Percentiles rank a stretch among this genome's conserved stretches.
These are phyloP conservation scores for Debaryomyces robertsiae DNA, from an alignment of 1,139 yeast genomes.

Conservation along the genomic window DNA sequence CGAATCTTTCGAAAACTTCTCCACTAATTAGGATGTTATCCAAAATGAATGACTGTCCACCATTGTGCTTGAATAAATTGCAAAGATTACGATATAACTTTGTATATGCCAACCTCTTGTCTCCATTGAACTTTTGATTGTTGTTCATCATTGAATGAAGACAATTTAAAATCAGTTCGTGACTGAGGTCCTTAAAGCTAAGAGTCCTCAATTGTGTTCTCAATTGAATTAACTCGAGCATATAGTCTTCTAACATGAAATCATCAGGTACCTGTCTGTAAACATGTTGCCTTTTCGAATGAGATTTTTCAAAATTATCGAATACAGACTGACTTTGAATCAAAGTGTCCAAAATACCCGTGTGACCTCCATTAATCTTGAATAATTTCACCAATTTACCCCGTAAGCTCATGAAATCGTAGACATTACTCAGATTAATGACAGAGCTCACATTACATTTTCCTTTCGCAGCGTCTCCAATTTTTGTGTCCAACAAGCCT, in stretches of 20 bases:
- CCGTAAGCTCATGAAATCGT: slow-evolving; percentile 24
- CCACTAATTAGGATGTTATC: slow-evolving; percentile 38
- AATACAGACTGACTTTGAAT: slow-evolving; percentile 29
- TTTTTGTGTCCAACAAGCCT: slow-evolving; percentile 21
- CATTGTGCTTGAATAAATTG: slow-evolving; percentile 37
- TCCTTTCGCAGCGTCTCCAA: slow-evolving; percentile 10
- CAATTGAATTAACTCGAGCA: slow-evolving; percentile 33
- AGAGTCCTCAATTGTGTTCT: slow-evolving; percentile 23
- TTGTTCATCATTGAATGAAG: slow-evolving; percentile 17
- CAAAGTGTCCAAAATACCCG: slow-evolving; percentile 37
- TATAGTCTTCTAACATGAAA: slow-evolving; percentile 37
- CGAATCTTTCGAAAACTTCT: slow-evolving; percentile 32
- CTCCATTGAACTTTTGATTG: slow-evolving; percentile 15
- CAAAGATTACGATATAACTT: slow-evolving; percentile 36
- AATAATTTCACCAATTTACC: slow-evolving; percentile 27
- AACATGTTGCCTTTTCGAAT: background rate
- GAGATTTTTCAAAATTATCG: slow-evolving; percentile 24
- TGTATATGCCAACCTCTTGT: slow-evolving; percentile 25
- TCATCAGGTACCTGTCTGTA: slow-evolving; percentile 44
- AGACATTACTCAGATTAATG: slow-evolving; percentile 22
- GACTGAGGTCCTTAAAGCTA: slow-evolving; percentile 19
- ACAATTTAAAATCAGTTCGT: slow-evolving; percentile 17
- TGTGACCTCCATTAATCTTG: slow-evolving; percentile 31
- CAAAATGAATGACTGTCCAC: slow-evolving; percentile 34
- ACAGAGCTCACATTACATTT: slow-evolving; percentile 20